Percentiles rank a stretch among this genome's conserved stretches.
phyloP scores from a whole-genome alignment of 2,329 filamentous ascomycete species.

The Alternaria angustiovoidea region DNA sequence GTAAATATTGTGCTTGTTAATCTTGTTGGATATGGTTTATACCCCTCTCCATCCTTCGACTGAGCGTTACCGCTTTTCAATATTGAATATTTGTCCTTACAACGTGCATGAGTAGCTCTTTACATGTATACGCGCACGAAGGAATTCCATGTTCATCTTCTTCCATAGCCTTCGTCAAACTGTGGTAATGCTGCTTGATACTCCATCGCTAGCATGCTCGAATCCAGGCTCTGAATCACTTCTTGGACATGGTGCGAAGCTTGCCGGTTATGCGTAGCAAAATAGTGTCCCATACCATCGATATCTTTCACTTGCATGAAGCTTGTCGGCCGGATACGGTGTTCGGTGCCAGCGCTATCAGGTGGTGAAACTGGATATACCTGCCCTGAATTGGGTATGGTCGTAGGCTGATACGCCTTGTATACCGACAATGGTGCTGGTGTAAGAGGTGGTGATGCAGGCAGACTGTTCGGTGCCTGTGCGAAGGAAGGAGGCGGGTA shows the following conservation, averaged over 20 bases:
- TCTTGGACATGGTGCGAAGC: slow-evolving; percentile 10
- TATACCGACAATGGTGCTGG: slow-evolving; percentile 19
- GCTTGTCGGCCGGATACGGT: background rate
- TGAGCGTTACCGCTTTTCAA: background rate
- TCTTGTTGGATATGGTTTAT: background rate
- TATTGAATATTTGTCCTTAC: background rate
- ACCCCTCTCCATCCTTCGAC: background rate
- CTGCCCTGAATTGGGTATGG: background rate
- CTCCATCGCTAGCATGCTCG: slow-evolving; percentile 32
- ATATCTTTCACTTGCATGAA: background rate
- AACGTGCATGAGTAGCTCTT: background rate
- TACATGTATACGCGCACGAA: background rate
- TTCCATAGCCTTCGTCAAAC: slow-evolving; percentile 31
- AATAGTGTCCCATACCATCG: slow-evolving; percentile 11
- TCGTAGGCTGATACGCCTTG: slow-evolving; percentile 32
- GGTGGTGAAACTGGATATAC: background rate
- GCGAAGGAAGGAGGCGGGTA: slow-evolving; percentile 17
- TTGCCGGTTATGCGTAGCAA: slow-evolving; percentile 23
- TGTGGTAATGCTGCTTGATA: slow-evolving; percentile 33
- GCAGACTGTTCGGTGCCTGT: slow-evolving; percentile 2
- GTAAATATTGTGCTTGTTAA: slow-evolving; percentile 38
- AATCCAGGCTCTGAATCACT: slow-evolving; percentile 17
- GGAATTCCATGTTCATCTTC: background rate
- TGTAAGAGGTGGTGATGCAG: slow-evolving; percentile 13
- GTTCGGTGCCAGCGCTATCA: background rate